Conservation (phyloP, 495 filamentous ascomycete species). For the Tuber magnatum region DNA sequence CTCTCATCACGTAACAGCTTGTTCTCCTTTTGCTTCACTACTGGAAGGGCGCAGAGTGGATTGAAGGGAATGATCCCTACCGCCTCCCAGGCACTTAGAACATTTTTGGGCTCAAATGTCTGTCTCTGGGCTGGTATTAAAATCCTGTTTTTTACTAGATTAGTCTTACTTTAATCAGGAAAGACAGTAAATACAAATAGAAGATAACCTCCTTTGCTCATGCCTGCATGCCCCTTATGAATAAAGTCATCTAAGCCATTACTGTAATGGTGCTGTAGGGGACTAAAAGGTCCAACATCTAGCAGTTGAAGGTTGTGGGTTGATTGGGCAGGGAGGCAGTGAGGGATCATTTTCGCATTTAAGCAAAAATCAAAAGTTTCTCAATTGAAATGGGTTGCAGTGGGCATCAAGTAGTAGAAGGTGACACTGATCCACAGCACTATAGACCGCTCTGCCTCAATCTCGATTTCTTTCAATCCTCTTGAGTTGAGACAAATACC, state of each 20-base stretch:
- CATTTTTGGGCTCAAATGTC: not conserved
- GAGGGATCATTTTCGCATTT: not conserved
- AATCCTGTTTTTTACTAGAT: not conserved
- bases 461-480: too few species aligned
- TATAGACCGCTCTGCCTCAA: not conserved
- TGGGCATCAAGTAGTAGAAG: constrained; percentile 20
- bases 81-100: not conserved
- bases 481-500: too few species aligned
- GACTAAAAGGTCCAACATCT: constrained; percentile 13
- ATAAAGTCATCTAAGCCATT: constrained; percentile 14
- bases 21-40: too few species aligned
- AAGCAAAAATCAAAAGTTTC: constrained; percentile 16
- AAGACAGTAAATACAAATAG: not conserved
- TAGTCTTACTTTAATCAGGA: not conserved
- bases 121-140: not conserved
- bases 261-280: constrained; percentile 1
- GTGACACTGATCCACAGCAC: constrained; percentile 4
- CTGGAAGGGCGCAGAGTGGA: not conserved
- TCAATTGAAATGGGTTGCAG: constrained; percentile 13
- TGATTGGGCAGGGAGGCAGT: constrained; percentile 12
- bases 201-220: constrained; percentile 5
- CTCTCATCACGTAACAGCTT: too few species aligned
- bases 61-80: constrained; percentile 3
- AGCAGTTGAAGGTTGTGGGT: constrained; percentile 19
- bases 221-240: not conserved